These are phyloP conservation scores for Macrophomina pseudophaseolina DNA, from an alignment of 2,329 filamentous ascomycete genomes.

Conservation along the genomic window DNA sequence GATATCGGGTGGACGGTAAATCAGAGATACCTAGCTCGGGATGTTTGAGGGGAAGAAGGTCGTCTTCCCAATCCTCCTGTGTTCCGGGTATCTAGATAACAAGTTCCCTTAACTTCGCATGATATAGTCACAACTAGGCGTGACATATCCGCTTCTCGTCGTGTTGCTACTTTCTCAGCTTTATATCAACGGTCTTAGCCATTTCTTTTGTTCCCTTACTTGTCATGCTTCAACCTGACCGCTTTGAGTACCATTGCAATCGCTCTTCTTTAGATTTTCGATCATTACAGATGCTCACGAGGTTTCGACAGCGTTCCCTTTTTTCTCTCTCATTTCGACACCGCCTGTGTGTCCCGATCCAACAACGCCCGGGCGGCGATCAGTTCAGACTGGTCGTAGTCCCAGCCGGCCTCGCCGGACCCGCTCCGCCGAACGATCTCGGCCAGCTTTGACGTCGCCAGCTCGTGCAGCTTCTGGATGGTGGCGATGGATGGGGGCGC, in stretches of 20 bases:
- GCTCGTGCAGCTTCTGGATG: slow-evolving; percentile 71
- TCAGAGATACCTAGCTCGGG: too few relatives aligned
- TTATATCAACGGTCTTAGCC: neutral
- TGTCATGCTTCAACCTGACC: neutral
- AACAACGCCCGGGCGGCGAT: slow-evolving; percentile 72
- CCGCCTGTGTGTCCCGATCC: slow-evolving; percentile 52
- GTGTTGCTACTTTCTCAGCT: too few relatives aligned
- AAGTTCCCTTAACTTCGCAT: too few relatives aligned
- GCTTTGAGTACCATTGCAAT: too few relatives aligned
- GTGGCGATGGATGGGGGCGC: slow-evolving; percentile 62
- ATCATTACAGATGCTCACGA: too few relatives aligned
- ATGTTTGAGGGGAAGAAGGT: neutral
- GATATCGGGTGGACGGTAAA: too few relatives aligned
- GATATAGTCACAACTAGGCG: too few relatives aligned
- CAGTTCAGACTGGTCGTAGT: slow-evolving; percentile 74
- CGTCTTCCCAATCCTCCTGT: neutral
- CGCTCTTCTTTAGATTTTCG: too few relatives aligned
- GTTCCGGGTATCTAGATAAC: neutral
- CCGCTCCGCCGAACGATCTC: slow-evolving; percentile 74
- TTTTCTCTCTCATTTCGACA: neutral
- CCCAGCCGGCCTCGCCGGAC: slow-evolving; percentile 70
- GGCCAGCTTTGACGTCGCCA: slow-evolving; percentile 74
- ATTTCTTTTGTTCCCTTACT: neutral
- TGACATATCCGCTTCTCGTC: too few relatives aligned
- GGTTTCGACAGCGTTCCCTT: too few relatives aligned